Percentiles rank a stretch among this genome's conserved stretches.
phyloP scores from a whole-genome alignment of 306 rosid genomes.

The Casuarina glauca region DNA sequence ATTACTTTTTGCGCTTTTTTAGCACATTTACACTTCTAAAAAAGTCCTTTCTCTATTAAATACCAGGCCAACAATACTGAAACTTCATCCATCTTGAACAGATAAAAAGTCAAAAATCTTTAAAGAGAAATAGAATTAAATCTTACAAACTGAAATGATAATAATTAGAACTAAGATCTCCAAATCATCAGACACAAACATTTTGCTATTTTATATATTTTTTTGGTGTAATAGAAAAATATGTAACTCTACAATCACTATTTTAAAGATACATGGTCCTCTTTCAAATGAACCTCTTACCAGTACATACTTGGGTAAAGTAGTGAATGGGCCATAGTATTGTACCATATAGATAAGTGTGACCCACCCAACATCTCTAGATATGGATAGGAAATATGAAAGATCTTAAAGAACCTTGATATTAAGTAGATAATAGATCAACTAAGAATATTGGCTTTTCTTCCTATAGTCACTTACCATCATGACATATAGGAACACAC shows the following conservation, averaged over 20 bases:
- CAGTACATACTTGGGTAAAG: not conserved
- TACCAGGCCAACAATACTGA: not conserved
- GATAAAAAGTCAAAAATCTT: not conserved
- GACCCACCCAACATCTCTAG: not conserved
- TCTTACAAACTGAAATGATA: not conserved
- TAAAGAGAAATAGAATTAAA: too few relatives aligned
- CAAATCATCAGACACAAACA: not conserved
- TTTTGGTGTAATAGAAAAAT: not conserved
- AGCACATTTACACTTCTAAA: not conserved
- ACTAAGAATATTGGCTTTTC: slow-evolving; percentile 4
- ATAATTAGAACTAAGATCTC: not conserved
- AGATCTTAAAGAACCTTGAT: not conserved
- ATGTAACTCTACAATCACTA: not conserved
- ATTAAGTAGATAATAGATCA: not conserved
- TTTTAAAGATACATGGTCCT: not conserved
- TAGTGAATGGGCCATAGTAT: not conserved
- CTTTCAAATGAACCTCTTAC: too few relatives aligned
- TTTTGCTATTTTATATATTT: not conserved
- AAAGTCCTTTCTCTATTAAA: not conserved
- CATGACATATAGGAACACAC: slow-evolving; percentile 46
- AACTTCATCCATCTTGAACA: not conserved
- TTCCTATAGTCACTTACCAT: slow-evolving; percentile 52
- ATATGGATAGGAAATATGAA: not conserved
- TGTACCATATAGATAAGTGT: not conserved
- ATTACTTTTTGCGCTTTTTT: not conserved